Evolutionary conservation across 1,139 yeast species (phyloP).

Genomic region (Blastobotrys niveus): DNA sequence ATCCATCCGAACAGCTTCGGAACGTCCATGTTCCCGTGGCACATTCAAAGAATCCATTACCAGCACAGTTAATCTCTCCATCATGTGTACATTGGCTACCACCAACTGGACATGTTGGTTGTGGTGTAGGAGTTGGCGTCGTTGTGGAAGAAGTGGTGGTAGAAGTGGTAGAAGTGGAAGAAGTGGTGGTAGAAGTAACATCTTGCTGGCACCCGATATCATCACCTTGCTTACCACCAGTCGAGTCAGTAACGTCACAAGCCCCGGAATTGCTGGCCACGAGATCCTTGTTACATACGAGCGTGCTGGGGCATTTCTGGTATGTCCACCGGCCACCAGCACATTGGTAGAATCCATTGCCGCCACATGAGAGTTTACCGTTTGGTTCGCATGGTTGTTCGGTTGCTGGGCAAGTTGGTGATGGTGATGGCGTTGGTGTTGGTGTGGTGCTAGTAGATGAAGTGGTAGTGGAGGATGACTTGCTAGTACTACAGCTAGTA

Average conservation of each 20-base stretch:
- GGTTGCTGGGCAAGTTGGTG: too few species aligned
- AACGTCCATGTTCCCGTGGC: background rate
- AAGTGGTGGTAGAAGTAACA: background rate
- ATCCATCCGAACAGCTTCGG: constrained; percentile 4
- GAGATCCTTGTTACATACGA: too few species aligned
- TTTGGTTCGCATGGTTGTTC: too few species aligned
- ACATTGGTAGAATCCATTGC: background rate
- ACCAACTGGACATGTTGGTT: background rate
- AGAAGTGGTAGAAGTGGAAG: too few species aligned
- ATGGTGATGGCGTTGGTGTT: too few species aligned
- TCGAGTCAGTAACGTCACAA: too few species aligned
- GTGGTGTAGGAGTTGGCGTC: background rate
- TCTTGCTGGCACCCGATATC: too few species aligned
- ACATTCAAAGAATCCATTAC: constrained; percentile 3
- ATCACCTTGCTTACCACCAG: too few species aligned
- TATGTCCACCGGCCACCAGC: background rate
- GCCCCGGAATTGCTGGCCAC: too few species aligned
- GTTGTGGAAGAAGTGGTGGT: too few species aligned
- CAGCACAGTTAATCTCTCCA: constrained; percentile 3
- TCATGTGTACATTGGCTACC: background rate
- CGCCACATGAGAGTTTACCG: too few species aligned
- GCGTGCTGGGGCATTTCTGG: background rate
- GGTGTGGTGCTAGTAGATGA: too few species aligned
- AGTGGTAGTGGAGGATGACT: background rate
- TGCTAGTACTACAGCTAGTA: background rate